phyloP scores from a whole-genome alignment of 2,329 filamentous ascomycete species.

The Ampelomyces quisqualis region DNA sequence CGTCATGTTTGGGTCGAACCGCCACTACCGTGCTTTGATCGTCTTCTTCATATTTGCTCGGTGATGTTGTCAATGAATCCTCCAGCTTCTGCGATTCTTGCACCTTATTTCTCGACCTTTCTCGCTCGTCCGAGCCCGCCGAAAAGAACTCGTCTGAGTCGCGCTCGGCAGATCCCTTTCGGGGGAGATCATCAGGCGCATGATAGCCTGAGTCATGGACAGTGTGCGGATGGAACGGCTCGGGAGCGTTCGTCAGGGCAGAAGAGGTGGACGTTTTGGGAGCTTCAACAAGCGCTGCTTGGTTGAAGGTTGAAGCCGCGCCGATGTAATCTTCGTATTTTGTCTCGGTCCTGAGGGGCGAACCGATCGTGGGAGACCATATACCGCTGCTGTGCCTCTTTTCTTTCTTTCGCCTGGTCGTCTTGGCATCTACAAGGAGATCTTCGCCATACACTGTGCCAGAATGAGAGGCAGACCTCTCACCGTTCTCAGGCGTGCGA shows the following conservation, averaged over 20 bases:
- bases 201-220: slow-evolving; percentile 39
- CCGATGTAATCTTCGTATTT: slow-evolving; percentile 49
- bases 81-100: slow-evolving; percentile 20
- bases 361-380: slow-evolving; percentile 47
- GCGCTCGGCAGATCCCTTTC: slow-evolving; percentile 22
- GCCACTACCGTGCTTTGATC: slow-evolving; percentile 13
- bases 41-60: slow-evolving; percentile 5
- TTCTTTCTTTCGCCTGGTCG: slow-evolving; percentile 51
- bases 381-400: slow-evolving; percentile 47
- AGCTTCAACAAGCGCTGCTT: slow-evolving; percentile 18
- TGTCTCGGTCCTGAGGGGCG: slow-evolving; percentile 49
- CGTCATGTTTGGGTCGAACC: slow-evolving; percentile 16
- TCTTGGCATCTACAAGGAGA: slow-evolving; percentile 40
- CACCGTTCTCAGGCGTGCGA: slow-evolving; percentile 15
- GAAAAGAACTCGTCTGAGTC: slow-evolving; percentile 40
- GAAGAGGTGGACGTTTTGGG: slow-evolving; percentile 18
- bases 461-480: slow-evolving; percentile 26
- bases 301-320: slow-evolving; percentile 11
- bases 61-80: slow-evolving; percentile 12
- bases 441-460: slow-evolving; percentile 40
- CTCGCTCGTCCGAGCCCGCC: slow-evolving; percentile 34
- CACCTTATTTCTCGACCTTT: slow-evolving; percentile 21
- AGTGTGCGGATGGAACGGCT: slow-evolving; percentile 16
- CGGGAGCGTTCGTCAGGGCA: slow-evolving; percentile 15
- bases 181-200: slow-evolving; percentile 32